A percentile compares a stretch with the other conserved stretches of the same genome.
Evolutionary conservation across 345 rosid species (phyloP).

Genomic region (Trapa bicornis): DNA sequence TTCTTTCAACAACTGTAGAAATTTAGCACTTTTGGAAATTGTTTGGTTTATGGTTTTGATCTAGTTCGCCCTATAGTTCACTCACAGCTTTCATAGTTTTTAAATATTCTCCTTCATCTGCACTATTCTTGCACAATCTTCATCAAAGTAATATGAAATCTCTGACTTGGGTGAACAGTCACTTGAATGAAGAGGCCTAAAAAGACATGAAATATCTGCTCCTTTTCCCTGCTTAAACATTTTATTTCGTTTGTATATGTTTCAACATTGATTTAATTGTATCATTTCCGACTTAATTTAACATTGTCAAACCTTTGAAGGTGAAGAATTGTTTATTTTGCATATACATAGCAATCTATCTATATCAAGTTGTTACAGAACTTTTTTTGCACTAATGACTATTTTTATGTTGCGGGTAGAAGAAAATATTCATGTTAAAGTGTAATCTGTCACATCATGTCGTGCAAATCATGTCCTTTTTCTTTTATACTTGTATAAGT

Average conservation of each 20-base stretch:
- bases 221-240: neutral
- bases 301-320: neutral
- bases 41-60: neutral
- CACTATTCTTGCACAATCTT: neutral
- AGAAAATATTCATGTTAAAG: neutral
- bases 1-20: neutral
- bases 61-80: neutral
- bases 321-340: neutral
- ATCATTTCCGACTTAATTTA: neutral
- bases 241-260: neutral
- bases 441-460: conserved; percentile 5
- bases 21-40: neutral
- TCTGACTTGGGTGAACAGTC: neutral
- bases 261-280: neutral
- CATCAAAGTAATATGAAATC: neutral
- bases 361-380: neutral
- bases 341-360: neutral
- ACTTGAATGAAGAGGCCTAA: neutral
- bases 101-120: neutral
- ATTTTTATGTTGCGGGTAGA: neutral
- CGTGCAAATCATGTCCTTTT: too few species aligned
- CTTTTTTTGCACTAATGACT: neutral
- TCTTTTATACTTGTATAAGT: too few species aligned
- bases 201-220: neutral
- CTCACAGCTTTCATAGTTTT: neutral